Base-by-base conservation (phyloP, 169 alveolate species). In the Plasmodium relictum region DNA sequence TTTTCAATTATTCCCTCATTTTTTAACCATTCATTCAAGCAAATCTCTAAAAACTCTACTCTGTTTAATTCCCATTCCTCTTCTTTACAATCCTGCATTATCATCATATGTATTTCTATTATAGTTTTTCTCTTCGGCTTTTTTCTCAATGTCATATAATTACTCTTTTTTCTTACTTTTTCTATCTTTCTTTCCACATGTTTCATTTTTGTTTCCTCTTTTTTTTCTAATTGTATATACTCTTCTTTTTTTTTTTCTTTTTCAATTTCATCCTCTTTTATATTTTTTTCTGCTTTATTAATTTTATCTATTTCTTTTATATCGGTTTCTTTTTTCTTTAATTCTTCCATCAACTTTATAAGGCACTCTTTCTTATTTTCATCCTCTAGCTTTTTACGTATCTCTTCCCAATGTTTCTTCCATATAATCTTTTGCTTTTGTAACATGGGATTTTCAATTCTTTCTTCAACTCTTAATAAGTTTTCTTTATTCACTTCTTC, bases 341-440 rank as follows among this genome's bases (percentile, higher is more conserved):
- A 6, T 52, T 52, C 20, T n/a, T 52, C 26, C 10, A 52, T 3
- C 7, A 5, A 52, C 4, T 52, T 52, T 52, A 52, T 52, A 52
- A 52, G n/a, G 6, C 26, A n/a, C n/a, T 52, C n/a, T 18, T 52
- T 10, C 20, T 8, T 12, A 10, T 10, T 52, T n/a, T 52, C 61
- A 52, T 52, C 5, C 5, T 52, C 61, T 52, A 52, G 6, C 61
- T 52, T n/a, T 8, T n/a, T 52, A n/a, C 10, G 0, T 16, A 52
- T 52, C 5, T 10, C 61, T n/a, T 52, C 61, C 61, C 61, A 52
- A 52, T 52, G 10, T 52, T 52, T 52, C 20, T 59, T 59, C 68
- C 24, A 18, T 59, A 22, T 22, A 59, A 12, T 6, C 6, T 59
- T 59, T 22, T 59, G 16, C 20, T n/a, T 16, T n/a, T 59, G 12